These are phyloP conservation scores for Clonostachys rhizophaga DNA, from an alignment of 2,329 filamentous ascomycete genomes.

Conservation along the genomic window DNA sequence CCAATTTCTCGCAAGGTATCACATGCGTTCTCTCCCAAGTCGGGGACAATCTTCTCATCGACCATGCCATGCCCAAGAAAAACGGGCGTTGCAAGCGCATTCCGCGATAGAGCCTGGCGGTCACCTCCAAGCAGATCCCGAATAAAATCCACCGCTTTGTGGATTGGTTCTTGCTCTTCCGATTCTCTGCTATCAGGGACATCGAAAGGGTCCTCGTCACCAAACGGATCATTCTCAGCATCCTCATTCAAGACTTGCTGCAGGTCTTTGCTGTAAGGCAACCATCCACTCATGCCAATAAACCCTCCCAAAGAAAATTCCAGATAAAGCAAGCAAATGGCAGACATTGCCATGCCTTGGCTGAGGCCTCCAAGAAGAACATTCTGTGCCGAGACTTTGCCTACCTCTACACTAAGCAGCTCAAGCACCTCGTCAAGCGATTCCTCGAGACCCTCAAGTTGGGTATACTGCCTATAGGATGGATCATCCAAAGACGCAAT, in stretches of 20 bases:
- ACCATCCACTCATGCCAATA: slow-evolving; percentile 40
- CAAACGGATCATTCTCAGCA: slow-evolving; percentile 14
- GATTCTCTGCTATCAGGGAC: no score
- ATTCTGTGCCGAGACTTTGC: slow-evolving; percentile 21
- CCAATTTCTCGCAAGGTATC: slow-evolving; percentile 20
- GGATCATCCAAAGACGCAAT: slow-evolving; percentile 32
- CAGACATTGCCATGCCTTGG: slow-evolving; percentile 42
- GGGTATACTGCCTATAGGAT: slow-evolving; percentile 29
- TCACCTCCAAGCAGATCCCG: slow-evolving; percentile 18
- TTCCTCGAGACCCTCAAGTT: slow-evolving; percentile 37
- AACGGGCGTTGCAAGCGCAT: slow-evolving; percentile 22
- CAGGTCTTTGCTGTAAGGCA: slow-evolving; percentile 32
- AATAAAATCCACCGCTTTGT: slow-evolving; percentile 18
- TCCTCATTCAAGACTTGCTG: slow-evolving; percentile 11
- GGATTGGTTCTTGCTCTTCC: slow-evolving; percentile 3
- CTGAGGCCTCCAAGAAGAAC: slow-evolving; percentile 47
- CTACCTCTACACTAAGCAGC: slow-evolving; percentile 25
- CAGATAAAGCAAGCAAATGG: slow-evolving; percentile 35
- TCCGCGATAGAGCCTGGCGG: neutral
- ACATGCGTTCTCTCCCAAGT: slow-evolving; percentile 21
- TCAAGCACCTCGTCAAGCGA: slow-evolving; percentile 24
- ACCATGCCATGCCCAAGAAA: slow-evolving; percentile 35
- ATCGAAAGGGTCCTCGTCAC: slow-evolving; percentile 1
- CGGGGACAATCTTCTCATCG: slow-evolving; percentile 28
- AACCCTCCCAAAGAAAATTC: slow-evolving; percentile 30